phyloP scores from a whole-genome alignment of 1,284 basidiomycete genomes.

The Ganoderma multipileum region DNA sequence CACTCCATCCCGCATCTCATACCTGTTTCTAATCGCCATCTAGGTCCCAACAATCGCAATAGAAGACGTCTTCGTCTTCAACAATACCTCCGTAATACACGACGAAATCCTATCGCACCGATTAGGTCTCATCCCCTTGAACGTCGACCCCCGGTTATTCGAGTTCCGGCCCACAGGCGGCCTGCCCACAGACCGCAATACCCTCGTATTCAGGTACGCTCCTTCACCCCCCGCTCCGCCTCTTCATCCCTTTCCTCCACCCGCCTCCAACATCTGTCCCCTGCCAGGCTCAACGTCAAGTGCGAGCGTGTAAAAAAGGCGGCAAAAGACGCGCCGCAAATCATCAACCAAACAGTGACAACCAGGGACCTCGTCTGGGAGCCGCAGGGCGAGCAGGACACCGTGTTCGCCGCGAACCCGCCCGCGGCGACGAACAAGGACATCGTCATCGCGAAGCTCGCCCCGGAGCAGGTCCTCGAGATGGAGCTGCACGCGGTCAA shows the following conservation, averaged over 20 bases:
- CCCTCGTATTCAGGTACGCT: neutral
- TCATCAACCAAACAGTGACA: constrained; percentile 55
- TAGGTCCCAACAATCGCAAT: constrained; percentile 94
- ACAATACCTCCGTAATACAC: constrained; percentile 51
- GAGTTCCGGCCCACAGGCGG: constrained; percentile 1
- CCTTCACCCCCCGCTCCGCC: neutral
- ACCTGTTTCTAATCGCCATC: neutral
- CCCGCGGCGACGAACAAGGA: constrained; percentile 82
- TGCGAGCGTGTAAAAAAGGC: constrained; percentile 8
- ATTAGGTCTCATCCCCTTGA: constrained; percentile 2
- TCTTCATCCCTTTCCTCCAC: neutral
- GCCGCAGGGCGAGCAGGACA: constrained; percentile 86
- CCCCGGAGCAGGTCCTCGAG: constrained; percentile 87
- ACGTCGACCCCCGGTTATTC: constrained; percentile 3
- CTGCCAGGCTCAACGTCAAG: neutral
- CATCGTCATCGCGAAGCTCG: constrained; percentile 93
- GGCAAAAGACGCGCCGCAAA: neutral
- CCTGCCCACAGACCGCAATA: neutral
- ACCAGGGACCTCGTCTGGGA: constrained; percentile 86
- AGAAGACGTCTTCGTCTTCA: constrained; percentile 93
- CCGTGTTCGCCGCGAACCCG: constrained; percentile 54
- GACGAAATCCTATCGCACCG: constrained; percentile 1
- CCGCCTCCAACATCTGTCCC: neutral
- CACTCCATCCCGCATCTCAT: neutral
- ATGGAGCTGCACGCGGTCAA: constrained; percentile 95